Evolutionary conservation across 2,329 filamentous ascomycete species (phyloP), one percentile per base, ranked within the genome.

Genomic region (Cordyceps fumosorosea): DNA sequence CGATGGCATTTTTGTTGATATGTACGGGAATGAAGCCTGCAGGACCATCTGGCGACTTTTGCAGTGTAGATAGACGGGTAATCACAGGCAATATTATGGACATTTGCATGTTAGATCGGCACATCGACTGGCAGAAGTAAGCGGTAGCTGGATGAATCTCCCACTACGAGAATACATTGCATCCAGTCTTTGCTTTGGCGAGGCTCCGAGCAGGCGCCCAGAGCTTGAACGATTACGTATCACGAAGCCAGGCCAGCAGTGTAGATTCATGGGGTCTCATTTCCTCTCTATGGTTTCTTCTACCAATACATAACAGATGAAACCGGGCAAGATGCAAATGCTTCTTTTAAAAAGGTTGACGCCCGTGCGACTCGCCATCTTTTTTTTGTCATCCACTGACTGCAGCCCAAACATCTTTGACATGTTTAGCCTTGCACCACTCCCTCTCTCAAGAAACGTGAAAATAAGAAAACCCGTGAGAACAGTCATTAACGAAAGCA

Each of bases 321-420:
- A 75, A 71, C 73, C 70, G 69, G 73, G 69, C 70, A 47, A 73
- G 73, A 75, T 76, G 74, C 70, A 75, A 75, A 75, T 74, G 71
- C 73, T 75, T 57, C 12, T 45, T 20, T 56, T 45, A 72, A 74
- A 74, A 75, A 60, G 40, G 26, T 74, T 71, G 72, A 75, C 74
- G 74, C 74, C 73, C 72, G 68, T 71, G 68, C 73, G 73, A 74
- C 71, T 70, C 71, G 53, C 72, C 51, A 40, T 50, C 24, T 24
- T 29, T 48, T 24, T 37, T 37, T 29, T 29, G 34, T 60, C 42
- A 55, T 61, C 51, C 58, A 26, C 47, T 54, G 40, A 26, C 47
- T 47, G 29, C 26, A 37, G 40, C 45, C 47, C 47, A 54, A n/a
- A 60, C 48, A 45, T 55, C 54, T 51, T 34, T 18, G 59, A 60